A percentile compares a stretch with the other conserved stretches of the same genome.
phyloP scores from a whole-genome alignment of 169 alveolate species.

The Plasmodium vivax region DNA sequence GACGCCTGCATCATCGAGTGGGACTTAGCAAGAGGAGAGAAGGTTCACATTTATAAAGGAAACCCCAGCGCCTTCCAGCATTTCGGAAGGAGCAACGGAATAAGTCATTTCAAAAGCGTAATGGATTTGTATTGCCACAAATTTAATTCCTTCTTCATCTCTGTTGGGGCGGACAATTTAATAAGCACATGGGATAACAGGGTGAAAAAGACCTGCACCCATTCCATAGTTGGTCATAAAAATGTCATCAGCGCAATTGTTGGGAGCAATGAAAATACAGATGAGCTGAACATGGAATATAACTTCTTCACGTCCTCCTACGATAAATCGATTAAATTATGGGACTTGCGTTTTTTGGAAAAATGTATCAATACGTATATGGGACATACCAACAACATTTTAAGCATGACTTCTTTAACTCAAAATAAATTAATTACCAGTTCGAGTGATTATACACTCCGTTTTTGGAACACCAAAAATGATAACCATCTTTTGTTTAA shows the following conservation, averaged over 20 bases:
- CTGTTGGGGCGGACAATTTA: constrained; percentile 70
- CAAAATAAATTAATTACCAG: constrained; percentile 57
- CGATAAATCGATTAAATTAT: constrained; percentile 80
- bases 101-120: constrained; percentile 56
- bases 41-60: constrained; percentile 70
- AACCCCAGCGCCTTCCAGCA: constrained; percentile 6
- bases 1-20: constrained; percentile 72
- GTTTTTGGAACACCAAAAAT: constrained; percentile 70
- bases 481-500: constrained; percentile 67
- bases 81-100: constrained; percentile 28
- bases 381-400: constrained; percentile 54
- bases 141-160: constrained; percentile 64
- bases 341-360: constrained; percentile 78
- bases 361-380: constrained; percentile 62
- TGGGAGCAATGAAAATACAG: constrained; percentile 59
- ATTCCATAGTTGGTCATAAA: constrained; percentile 61
- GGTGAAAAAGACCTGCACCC: constrained; percentile 16
- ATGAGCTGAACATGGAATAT: constrained; percentile 47
- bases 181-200: constrained; percentile 68
- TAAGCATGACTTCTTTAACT: constrained; percentile 39
- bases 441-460: constrained; percentile 63
- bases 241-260: constrained; percentile 37
- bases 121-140: constrained; percentile 65
- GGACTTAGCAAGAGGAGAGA: constrained; percentile 46
- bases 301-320: constrained; percentile 79